Evolutionary conservation across 768 basidiomycete genomes (phyloP), one percentile per base, ranked within the genome.

Genomic region (Rhodotorula paludigena): DNA sequence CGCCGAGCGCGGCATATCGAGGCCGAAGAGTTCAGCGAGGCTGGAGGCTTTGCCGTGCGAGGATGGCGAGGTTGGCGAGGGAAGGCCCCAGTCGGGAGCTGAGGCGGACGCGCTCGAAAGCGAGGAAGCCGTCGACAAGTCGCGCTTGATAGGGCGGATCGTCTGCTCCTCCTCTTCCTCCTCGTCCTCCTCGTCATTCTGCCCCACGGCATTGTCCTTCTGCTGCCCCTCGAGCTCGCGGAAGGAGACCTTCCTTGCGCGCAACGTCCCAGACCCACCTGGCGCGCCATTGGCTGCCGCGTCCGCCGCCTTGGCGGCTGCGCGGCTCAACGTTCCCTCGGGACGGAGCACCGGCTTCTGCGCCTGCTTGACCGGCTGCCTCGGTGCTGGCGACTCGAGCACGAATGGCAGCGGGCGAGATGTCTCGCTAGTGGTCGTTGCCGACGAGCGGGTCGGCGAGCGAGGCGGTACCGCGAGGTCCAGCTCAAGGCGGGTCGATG

Each of bases 1-100:
- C 33, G 21, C 38, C 23, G 30, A 51, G 53, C n/a, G 45, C 1
- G 67, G 62, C 20, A 71, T 25, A 25, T 67, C 70, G 11, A 69
- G 63, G 8, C 63, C 63, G 38, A 69, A 69, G 18, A 69, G 63
- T 20, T 62, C 60, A 8, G 49, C 56, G 3, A 69, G 56, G 14
- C 59, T 54, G 30, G 33, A 36, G 49, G 35, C 59, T n/a, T 7
- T 11, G 45, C 5, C 53, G 55, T 10, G 33, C 44, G 28, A 56
- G 44, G 23, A 14, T 14, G 9, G 42, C 47, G 30, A 21, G 28
- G n/a, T n/a, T n/a, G n/a, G n/a, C n/a, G n/a, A n/a, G n/a, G n/a
- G n/a, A n/a, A n/a, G n/a, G n/a, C n/a, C n/a, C n/a, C n/a, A n/a
- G n/a, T n/a, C n/a, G n/a, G n/a, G n/a, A n/a, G n/a, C n/a, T n/a